Percentiles rank a stretch among this genome's conserved stretches.
phyloP scores from a whole-genome alignment of 176 grass and related monocot genomes.

The Raddia distichophylla region DNA sequence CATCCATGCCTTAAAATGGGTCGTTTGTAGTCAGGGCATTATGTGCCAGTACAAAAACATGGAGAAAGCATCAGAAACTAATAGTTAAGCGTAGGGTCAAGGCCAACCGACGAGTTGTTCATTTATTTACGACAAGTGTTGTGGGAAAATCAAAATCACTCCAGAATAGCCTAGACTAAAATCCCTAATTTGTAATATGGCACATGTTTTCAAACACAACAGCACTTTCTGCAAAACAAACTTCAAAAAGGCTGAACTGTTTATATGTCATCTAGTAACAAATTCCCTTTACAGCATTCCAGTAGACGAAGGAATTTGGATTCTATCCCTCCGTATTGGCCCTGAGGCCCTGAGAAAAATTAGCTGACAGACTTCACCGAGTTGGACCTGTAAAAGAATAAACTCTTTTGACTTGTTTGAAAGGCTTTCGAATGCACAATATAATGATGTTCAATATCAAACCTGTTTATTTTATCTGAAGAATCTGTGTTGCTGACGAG shows the following conservation, averaged over 20 bases:
- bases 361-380: constrained; percentile 44
- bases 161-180: constrained; percentile 29
- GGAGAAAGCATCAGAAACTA: neutral
- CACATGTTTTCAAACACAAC: constrained; percentile 32
- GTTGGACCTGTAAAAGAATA: constrained; percentile 37
- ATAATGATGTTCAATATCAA: constrained; percentile 22
- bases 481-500: constrained; percentile 42
- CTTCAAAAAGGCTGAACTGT: constrained; percentile 46
- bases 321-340: neutral
- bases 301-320: neutral
- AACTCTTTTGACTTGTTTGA: neutral
- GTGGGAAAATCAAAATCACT: constrained; percentile 16
- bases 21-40: no score
- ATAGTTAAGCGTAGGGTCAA: neutral
- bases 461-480: constrained; percentile 52
- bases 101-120: constrained; percentile 4
- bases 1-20: no score
- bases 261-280: constrained; percentile 44
- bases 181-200: constrained; percentile 19
- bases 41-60: neutral
- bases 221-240: constrained; percentile 44
- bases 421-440: neutral
- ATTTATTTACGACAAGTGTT: constrained; percentile 44
- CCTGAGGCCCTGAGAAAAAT: constrained; percentile 13
- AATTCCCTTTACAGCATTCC: constrained; percentile 40